Evolutionary conservation across 1,139 yeast genomes (phyloP).

Genomic region (Lodderomyces margitis): DNA sequence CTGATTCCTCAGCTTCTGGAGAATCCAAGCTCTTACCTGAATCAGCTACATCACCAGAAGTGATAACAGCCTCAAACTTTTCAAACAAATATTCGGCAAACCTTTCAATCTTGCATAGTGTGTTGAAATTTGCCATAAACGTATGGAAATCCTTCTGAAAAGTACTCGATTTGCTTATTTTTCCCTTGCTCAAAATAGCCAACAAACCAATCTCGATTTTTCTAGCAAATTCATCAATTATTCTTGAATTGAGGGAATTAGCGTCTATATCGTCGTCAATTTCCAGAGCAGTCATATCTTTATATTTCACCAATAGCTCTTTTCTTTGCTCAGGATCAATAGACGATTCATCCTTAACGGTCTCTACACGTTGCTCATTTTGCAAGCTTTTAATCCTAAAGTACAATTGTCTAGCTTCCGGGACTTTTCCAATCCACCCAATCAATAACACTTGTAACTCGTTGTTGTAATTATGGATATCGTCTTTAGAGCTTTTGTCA

Average conservation of each 20-base stretch:
- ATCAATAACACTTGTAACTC: slow-evolving; percentile 58
- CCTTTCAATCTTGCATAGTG: slow-evolving; percentile 31
- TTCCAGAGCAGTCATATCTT: slow-evolving; percentile 13
- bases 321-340: slow-evolving; percentile 2
- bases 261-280: slow-evolving; percentile 20
- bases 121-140: slow-evolving; percentile 29
- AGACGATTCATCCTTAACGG: slow-evolving; percentile 3
- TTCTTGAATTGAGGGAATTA: slow-evolving; percentile 13
- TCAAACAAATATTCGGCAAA: slow-evolving; percentile 29
- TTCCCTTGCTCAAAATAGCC: slow-evolving; percentile 8
- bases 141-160: slow-evolving; percentile 21
- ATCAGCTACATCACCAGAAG: slow-evolving; percentile 18
- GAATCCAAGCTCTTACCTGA: slow-evolving; percentile 4
- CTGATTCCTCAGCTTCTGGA: slow-evolving; percentile 10
- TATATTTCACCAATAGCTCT: slow-evolving; percentile 15
- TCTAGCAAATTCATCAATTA: slow-evolving; percentile 15
- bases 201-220: slow-evolving; percentile 19
- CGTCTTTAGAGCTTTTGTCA: slow-evolving; percentile 22
- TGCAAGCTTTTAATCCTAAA: slow-evolving; percentile 29
- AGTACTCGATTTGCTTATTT: slow-evolving; percentile 5
- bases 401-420: slow-evolving; percentile 41
- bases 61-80: slow-evolving; percentile 24
- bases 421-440: slow-evolving; percentile 56
- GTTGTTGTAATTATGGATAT: slow-evolving; percentile 47
- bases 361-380: slow-evolving; percentile 9